Base-by-base conservation (phyloP, 2,329 filamentous ascomycete genomes). In the Aspergillus japonicus region DNA sequence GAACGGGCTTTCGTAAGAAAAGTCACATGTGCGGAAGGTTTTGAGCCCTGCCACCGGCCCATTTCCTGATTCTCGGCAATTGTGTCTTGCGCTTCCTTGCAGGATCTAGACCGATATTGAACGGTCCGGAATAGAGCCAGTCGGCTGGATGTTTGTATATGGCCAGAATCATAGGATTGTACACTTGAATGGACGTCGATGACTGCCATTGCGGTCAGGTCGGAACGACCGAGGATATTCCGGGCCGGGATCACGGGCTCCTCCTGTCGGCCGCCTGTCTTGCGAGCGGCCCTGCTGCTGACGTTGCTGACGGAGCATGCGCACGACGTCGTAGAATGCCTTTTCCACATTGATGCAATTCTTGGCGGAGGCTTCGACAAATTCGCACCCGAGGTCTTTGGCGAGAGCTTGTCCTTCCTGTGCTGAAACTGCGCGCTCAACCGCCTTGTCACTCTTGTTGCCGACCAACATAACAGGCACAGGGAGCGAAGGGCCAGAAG, bases 341-440 rank as follows among this genome's bases (percentile, higher is more conserved):
- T 96, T 98, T 77, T 96, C 95, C 56, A 97, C 94, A 71, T 98
- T 97, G 82, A 97, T 92, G 80, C 93, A 96, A 75, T 96, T 97
- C 81, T 97, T 97, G 39, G 94, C 94, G 6, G 93, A 97, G 2
- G 94, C 93, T 77, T 98, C 94, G 68, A 97, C 92, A 70, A 98
- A 98, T 69, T 97, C 93, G 79, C 95, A 98, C 64, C 92, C 92
- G 44, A 99, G 82, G 71, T 97, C 92, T 70, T 93, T 90, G 57
- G 95, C 94, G 44, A 98, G 81, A 55, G 93, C 92, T 67, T 92
- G 90, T 16, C 95, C 95, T 79, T 99, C 95, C 77, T 98, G 95
- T 54, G 93, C 96, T 2, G 93, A 97, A 3, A 98, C 95, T 73
- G 97, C 94, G 66, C 95, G 87, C 79, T 98, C 95, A 29, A 94